phyloP scores from a whole-genome alignment of 2,329 filamentous ascomycete species.

The Aspergillus unguis region DNA sequence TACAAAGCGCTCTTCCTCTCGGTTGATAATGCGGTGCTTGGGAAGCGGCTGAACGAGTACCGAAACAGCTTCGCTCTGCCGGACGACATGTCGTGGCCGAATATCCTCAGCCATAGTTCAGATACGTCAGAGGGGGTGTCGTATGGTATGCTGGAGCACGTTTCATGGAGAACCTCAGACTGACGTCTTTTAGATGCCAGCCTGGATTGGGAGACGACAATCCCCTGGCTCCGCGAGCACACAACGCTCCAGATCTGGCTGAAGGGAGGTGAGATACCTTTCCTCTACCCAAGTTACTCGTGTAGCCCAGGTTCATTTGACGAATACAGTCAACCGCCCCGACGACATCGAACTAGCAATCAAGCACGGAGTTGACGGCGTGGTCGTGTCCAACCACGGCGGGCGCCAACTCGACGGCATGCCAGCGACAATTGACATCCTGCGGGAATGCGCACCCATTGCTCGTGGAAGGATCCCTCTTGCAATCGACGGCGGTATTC shows the following conservation, averaged over 20 bases:
- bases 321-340: not conserved
- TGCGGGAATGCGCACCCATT: not conserved
- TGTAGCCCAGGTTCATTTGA: not conserved
- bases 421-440: slow-evolving; percentile 1
- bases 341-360: slow-evolving; percentile 5
- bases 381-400: slow-evolving; percentile 12
- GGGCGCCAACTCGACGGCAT: slow-evolving; percentile 7
- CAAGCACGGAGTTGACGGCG: slow-evolving; percentile 3
- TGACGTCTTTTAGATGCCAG: not conserved
- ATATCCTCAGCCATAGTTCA: slow-evolving; percentile 6
- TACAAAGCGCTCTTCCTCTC: slow-evolving; percentile 14
- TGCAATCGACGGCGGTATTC: slow-evolving; percentile 7
- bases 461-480: slow-evolving; percentile 5
- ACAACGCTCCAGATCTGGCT: slow-evolving; percentile 24
- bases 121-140: not conserved
- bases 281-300: not conserved
- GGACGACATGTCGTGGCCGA: slow-evolving; percentile 19
- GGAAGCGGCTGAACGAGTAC: slow-evolving; percentile 11
- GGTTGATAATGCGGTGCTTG: slow-evolving; percentile 4
- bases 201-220: not conserved
- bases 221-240: slow-evolving; percentile 8
- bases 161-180: not conserved
- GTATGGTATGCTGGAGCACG: not conserved
- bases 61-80: slow-evolving; percentile 14
- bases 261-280: slow-evolving; percentile 16